phyloP scores from a whole-genome alignment of 805 yeast genomes.

The Candida nemodendra region DNA sequence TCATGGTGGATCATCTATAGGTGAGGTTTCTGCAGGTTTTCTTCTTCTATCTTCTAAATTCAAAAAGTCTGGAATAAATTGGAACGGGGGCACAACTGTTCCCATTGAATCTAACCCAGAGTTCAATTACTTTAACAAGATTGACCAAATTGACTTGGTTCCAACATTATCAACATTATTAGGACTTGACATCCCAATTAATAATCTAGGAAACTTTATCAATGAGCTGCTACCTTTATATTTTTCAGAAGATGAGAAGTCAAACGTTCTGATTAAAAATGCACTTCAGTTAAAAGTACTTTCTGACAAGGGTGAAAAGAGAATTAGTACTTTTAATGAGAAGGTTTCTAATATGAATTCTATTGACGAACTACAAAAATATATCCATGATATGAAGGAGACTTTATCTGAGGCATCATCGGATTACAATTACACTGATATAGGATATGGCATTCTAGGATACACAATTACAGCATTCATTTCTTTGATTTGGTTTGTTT shows the following conservation, averaged over 20 bases:
- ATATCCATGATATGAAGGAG: slow-evolving; percentile 48
- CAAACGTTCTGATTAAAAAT: slow-evolving; percentile 48
- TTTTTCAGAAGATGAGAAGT: slow-evolving; percentile 33
- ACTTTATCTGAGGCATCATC: slow-evolving; percentile 61
- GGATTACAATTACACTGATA: slow-evolving; percentile 59
- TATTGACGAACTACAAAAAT: slow-evolving; percentile 17
- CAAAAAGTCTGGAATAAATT: slow-evolving; percentile 22
- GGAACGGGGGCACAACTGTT: slow-evolving; percentile 26
- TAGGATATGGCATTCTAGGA: slow-evolving; percentile 41
- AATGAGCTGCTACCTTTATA: slow-evolving; percentile 56
- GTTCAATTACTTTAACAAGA: slow-evolving; percentile 49
- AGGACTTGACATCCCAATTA: slow-evolving; percentile 66
- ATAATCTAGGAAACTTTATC: slow-evolving; percentile 71
- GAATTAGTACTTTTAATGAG: slow-evolving; percentile 11
- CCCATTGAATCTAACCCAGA: slow-evolving; percentile 41
- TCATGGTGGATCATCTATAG: slow-evolving; percentile 93
- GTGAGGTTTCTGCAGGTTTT: slow-evolving; percentile 89
- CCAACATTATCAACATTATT: slow-evolving; percentile 64
- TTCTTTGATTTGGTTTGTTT: slow-evolving; percentile 26
- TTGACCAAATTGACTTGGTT: slow-evolving; percentile 72
- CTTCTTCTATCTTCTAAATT: slow-evolving; percentile 66
- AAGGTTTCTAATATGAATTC: slow-evolving; percentile 14
- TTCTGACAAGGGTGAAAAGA: slow-evolving; percentile 39
- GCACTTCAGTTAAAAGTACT: slow-evolving; percentile 54
- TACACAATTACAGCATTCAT: slow-evolving; percentile 33